Evolutionary conservation across 2,329 filamentous ascomycete genomes (phyloP).

Genomic region (Tolypocladium tropicale): DNA sequence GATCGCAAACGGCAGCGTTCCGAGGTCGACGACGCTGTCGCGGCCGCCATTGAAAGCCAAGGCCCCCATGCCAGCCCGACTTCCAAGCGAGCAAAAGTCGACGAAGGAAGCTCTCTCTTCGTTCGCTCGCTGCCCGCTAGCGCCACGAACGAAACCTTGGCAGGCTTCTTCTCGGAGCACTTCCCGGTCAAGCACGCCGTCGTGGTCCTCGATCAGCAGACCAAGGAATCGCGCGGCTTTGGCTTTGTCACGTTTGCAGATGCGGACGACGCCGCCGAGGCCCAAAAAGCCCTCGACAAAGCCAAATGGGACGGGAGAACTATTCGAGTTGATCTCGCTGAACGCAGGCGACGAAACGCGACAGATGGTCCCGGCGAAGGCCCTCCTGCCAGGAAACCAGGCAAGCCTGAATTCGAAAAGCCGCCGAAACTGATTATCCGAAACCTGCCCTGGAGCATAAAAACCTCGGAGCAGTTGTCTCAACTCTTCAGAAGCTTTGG

Average conservation of each 20-base stretch:
- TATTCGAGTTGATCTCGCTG: slow-evolving; percentile 78
- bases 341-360: slow-evolving; percentile 64
- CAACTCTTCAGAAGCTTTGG: slow-evolving; percentile 78
- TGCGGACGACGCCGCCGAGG: slow-evolving; percentile 75
- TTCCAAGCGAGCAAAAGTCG: slow-evolving; percentile 47
- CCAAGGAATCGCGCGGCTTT: slow-evolving; percentile 82
- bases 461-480: slow-evolving; percentile 69
- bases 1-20: slow-evolving; percentile 25
- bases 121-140: slow-evolving; percentile 73
- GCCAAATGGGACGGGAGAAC: slow-evolving; percentile 68
- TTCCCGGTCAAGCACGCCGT: slow-evolving; percentile 93
- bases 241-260: slow-evolving; percentile 97
- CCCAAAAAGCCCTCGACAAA: slow-evolving; percentile 72
- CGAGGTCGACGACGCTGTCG: slow-evolving; percentile 19
- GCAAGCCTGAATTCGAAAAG: slow-evolving; percentile 49
- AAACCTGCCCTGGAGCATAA: slow-evolving; percentile 94
- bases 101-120: slow-evolving; percentile 68
- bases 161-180: slow-evolving; percentile 85
- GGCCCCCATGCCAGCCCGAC: slow-evolving; percentile 20
- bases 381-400: slow-evolving; percentile 36
- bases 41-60: slow-evolving; percentile 18
- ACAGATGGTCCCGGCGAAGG: slow-evolving; percentile 30
- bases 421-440: slow-evolving; percentile 76
- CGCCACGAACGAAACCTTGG: slow-evolving; percentile 72
- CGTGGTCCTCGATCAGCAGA: slow-evolving; percentile 78